A percentile compares a stretch with the other conserved stretches of the same genome.
These are phyloP conservation scores for Meyerozyma athensensis DNA, from an alignment of 1,139 yeast species.

Conservation along the genomic window DNA sequence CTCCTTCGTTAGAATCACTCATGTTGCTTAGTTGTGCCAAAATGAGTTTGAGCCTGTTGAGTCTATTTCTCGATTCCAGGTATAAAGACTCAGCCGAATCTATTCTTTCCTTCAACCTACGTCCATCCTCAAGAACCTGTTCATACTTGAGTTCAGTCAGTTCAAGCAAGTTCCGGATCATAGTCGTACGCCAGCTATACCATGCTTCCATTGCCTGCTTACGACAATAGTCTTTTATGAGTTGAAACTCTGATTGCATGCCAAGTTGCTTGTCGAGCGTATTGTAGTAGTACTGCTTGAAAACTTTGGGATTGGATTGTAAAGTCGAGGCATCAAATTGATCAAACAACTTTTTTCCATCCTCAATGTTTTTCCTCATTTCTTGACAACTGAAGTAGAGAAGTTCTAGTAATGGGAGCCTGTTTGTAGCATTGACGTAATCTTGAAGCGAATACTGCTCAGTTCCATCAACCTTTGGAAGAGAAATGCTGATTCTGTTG, in stretches of 20 bases:
- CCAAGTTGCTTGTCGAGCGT: slow-evolving; percentile 30
- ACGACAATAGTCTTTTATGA: slow-evolving; percentile 46
- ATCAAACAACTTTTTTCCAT: slow-evolving; percentile 42
- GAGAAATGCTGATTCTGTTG: slow-evolving; percentile 21
- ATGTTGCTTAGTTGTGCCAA: slow-evolving; percentile 17
- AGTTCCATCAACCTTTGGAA: slow-evolving; percentile 7
- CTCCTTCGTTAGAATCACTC: slow-evolving; percentile 10
- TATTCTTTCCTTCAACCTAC: slow-evolving; percentile 17
- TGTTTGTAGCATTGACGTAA: slow-evolving; percentile 27
- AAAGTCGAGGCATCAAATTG: slow-evolving; percentile 40
- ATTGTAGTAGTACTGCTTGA: slow-evolving; percentile 42
- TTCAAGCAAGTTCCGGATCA: slow-evolving; percentile 31
- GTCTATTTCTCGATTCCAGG: slow-evolving; percentile 2
- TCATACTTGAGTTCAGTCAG: slow-evolving; percentile 30
- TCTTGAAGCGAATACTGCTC: slow-evolving; percentile 19
- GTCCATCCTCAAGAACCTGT: slow-evolving; percentile 23
- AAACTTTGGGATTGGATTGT: slow-evolving; percentile 45
- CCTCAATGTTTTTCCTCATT: slow-evolving; percentile 44
- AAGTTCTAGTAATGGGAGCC: slow-evolving; percentile 38
- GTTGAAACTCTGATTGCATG: slow-evolving; percentile 39
- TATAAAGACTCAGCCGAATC: not conserved
- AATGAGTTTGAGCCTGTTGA: slow-evolving; percentile 18
- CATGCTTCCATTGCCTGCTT: slow-evolving; percentile 49
- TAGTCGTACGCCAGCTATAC: slow-evolving; percentile 55
- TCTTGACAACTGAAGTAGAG: slow-evolving; percentile 52